Evolutionary conservation across 139 green algal genomes (phyloP).

Genomic region (Chlamydomonas applanata): DNA sequence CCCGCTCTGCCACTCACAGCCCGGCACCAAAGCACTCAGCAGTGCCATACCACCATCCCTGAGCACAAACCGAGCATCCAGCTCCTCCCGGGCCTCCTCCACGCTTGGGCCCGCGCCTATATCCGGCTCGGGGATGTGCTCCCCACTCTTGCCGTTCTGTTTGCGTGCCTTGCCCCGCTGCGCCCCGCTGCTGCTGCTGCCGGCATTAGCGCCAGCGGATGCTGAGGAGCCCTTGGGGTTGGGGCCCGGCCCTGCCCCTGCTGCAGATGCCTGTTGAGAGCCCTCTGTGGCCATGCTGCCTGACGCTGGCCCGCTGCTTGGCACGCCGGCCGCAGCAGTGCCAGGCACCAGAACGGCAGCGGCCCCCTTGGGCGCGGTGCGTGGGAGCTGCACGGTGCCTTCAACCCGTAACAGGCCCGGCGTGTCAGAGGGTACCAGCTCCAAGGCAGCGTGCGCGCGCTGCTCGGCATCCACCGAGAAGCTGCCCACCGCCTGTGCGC

Average conservation of each 20-base stretch:
- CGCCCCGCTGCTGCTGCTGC: no score
- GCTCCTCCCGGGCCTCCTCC: conserved; percentile 2
- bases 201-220: no score
- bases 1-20: conserved; percentile 72
- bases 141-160: no score
- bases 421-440: conserved; percentile 57
- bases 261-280: no score
- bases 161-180: no score
- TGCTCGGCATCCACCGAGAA: conserved; percentile 41
- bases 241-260: no score
- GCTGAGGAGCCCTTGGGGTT: no score
- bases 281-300: no score
- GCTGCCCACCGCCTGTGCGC: background rate
- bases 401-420: conserved; percentile 42
- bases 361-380: background rate
- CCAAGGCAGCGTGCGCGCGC: conserved; percentile 41
- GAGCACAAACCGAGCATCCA: background rate
- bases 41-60: conserved; percentile 81
- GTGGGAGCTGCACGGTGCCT: background rate
- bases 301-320: no score
- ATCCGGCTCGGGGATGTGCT: background rate
- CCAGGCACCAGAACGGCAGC: no score
- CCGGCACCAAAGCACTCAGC: conserved; percentile 65
- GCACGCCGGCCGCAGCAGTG: no score
- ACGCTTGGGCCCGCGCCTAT: conserved; percentile 1